phyloP scores from a whole-genome alignment of 371 early-diverging fungal species.

The Zopfochytrium polystomum region DNA sequence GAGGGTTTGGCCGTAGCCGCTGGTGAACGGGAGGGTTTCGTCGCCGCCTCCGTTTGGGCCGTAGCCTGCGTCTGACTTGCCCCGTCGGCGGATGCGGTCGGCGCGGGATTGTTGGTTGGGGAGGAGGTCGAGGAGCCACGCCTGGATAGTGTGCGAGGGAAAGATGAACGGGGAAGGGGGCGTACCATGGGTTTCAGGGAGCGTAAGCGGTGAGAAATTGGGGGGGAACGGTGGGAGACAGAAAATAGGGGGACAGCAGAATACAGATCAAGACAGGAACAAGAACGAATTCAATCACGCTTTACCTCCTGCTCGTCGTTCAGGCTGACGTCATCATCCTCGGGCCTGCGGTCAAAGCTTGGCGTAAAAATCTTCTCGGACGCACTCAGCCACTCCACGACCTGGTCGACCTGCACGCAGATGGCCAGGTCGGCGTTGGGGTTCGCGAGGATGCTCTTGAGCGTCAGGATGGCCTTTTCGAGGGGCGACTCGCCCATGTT shows the following conservation, averaged over 20 bases:
- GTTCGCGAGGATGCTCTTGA: constrained; percentile 50
- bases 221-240: too few species aligned
- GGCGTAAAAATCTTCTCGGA: constrained; percentile 48
- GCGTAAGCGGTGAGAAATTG: too few species aligned
- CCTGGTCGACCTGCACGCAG: constrained; percentile 37
- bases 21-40: too few species aligned
- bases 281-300: too few species aligned
- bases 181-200: too few species aligned
- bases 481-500: constrained; percentile 52
- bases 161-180: too few species aligned
- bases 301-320: constrained; percentile 51
- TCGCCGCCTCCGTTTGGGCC: too few species aligned
- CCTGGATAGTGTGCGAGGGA: not conserved
- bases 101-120: constrained; percentile 1
- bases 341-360: constrained; percentile 45
- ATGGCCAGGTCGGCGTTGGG: constrained; percentile 36
- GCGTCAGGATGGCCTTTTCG: constrained; percentile 44
- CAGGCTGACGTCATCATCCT: constrained; percentile 19
- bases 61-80: too few species aligned
- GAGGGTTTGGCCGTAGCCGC: too few species aligned
- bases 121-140: not conserved
- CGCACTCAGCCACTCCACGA: constrained; percentile 36
- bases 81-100: too few species aligned
- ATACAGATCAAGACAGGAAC: too few species aligned
- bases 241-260: too few species aligned